Base-by-base conservation (phyloP, 176 grass and related monocot genomes). In the Phyllostachys edulis region DNA sequence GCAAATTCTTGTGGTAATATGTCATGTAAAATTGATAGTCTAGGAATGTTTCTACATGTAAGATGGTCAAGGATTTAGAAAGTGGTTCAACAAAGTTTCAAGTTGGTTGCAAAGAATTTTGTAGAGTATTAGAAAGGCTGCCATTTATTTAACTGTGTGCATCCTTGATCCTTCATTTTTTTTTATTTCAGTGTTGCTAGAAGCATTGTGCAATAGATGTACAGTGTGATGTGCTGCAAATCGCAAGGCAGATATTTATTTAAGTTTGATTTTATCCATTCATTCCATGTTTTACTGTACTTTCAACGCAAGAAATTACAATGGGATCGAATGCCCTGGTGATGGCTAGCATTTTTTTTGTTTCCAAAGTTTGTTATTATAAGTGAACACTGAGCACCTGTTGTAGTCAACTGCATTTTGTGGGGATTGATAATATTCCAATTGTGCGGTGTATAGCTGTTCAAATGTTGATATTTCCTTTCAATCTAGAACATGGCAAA, bases 61-160 rank as follows among this genome's bases (percentile, higher is more conserved):
- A 68, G 63, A 80, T 80, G 29, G 44, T 67, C 29, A 67, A 80
- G 62, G 11, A 80, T 69, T 40, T 23, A 46, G 67, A 59, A 57
- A 77, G 36, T 69, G 38, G 11, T 51, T 74, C 27, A 77, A 23
- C 1, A 42, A 76, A 9, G 6, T 61, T 76, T 80, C 29, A 75
- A 68, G 32, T 75, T 21, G 26, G 66, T 39, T 77, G 44, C 14
- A 12, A 77, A 63, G 60, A 45, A 56, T 40, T 57, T 57, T 38
- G 6, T 47, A 36, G 21, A 24, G 82, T 52, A 63, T 20, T 49
- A 34, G 7, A 60, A 67, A 47, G 26, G 71, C n/a, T 69, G 51
- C 20, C 54, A 7, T 54, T 52, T 78, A 73, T 54, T 52, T 78
- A 73, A 84, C 18, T 38, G 38, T 45, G 24, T 11, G 1, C 42